phyloP scores from a whole-genome alignment of 2,329 filamentous ascomycete genomes.

The Aspergillus ibericus region DNA sequence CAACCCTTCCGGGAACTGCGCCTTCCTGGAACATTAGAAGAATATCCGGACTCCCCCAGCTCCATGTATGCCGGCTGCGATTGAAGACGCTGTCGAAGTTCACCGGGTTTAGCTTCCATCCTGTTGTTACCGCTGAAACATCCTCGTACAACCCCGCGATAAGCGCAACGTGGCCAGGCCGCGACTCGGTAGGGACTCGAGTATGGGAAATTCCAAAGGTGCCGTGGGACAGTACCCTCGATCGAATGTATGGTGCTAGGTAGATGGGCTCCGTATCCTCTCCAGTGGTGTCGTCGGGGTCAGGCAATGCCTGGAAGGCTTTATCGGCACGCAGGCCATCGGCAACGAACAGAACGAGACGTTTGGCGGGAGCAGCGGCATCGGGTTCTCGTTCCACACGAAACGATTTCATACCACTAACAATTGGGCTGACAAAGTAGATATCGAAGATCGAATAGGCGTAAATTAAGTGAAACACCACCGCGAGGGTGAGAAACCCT shows the following conservation, averaged over 20 bases:
- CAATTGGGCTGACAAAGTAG: constrained; percentile 97
- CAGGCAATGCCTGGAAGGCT: constrained; percentile 88
- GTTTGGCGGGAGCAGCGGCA: constrained; percentile 75
- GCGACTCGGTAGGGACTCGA: constrained; percentile 91
- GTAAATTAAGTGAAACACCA: constrained; percentile 91
- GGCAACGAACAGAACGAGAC: constrained; percentile 93
- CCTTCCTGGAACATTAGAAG: constrained; percentile 95
- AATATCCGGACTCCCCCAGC: constrained; percentile 98
- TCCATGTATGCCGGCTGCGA: constrained; percentile 94
- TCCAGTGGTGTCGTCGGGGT: constrained; percentile 54
- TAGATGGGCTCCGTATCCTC: constrained; percentile 60
- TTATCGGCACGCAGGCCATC: constrained; percentile 97
- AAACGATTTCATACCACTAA: constrained; percentile 89
- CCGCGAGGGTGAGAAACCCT: constrained; percentile 82
- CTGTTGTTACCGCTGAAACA: constrained; percentile 93
- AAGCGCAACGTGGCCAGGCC: constrained; percentile 92
- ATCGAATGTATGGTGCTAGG: constrained; percentile 87
- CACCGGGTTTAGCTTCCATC: constrained; percentile 97
- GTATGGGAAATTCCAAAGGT: constrained; percentile 98
- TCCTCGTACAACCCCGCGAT: constrained; percentile 98
- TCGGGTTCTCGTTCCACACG: constrained; percentile 61
- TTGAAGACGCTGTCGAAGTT: constrained; percentile 99
- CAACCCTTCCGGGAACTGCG: constrained; percentile 81
- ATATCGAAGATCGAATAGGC: constrained; percentile 97
- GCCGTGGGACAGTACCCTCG: constrained; percentile 80